Base-by-base conservation (phyloP, 805 yeast genomes). In the Schwanniomyces polymorphus region DNA sequence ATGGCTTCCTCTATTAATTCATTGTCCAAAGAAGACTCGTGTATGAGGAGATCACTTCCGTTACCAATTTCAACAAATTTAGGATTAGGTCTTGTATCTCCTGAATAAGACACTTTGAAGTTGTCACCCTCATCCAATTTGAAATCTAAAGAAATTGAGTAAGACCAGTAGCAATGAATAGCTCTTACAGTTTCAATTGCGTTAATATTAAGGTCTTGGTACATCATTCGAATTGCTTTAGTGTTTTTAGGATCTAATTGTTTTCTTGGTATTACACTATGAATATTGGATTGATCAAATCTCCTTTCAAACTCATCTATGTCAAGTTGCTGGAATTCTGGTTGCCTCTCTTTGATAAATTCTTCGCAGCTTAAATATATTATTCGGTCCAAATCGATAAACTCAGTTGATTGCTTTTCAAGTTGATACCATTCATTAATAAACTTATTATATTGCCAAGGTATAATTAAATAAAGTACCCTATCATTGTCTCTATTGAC, bases 11-110 rank as follows among this genome's bases (percentile, higher is more conserved):
- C 83, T 6, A 75, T 69, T 41, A 90, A 72, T 27, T 79, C 88
- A 63, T 90, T 88, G 47, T 89, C 97, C 51, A 94, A 78, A 0
- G 99, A 89, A 0, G 97, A 91, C 64, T 94, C 99, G 64, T 94
- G 99, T 42, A 94, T 84, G 48, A 94, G 74, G 42, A 94, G 63
- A 59, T 90, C 92, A 25, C 89, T 80, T 10, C 72, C 63, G 17
- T 60, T 49, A 1, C 97, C 98, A 44, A 88, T 78, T 2, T 68
- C 74, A 0, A 86, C 80, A 65, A 91, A 91, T 42, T 63, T 67
- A 3, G 68, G 59, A 52, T 82, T 84, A 0, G 99, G 99, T 57
- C 97, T 80, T 0, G 98, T 89, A 61, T 94, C 99, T 10, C 99
- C 99, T 2, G 97, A 90, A 62, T 88, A 94, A 0, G 97, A 85